Base-by-base conservation (phyloP, 768 basidiomycete species). In the Tulasnella sp. region DNA sequence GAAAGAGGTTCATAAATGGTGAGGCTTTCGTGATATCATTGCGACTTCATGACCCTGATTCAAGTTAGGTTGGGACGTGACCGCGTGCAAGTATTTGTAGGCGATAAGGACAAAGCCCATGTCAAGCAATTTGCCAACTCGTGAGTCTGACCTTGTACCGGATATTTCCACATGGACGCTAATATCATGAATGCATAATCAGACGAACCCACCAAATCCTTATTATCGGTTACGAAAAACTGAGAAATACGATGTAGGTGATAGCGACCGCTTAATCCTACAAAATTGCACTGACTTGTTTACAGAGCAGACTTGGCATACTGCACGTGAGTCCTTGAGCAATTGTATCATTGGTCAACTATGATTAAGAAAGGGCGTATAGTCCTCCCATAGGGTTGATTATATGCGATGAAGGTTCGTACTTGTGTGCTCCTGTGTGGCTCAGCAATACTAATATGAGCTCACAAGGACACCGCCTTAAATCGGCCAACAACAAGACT, bases 1-100 rank as follows among this genome's bases (percentile, higher is more conserved):
- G 62, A 80, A 78, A 35, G 95, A 99, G 64, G 90, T 99, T 61
- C 74, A 82, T 58, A 98, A 98, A 69, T 99, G 95, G 92, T 79
- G 68, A 27, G 81, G n/a, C n/a, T 72, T 69, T 69, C 47, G 61
- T 70, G 19, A 69, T 13, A 6, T 34, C 32, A 29, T 25, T 13
- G 28, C 35, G 50, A 45, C 27, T 45, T 32, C 4, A 41, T 34
- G 10, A n/a, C n/a, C n/a, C 35, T 37, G 22, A 52, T 22, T 43
- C 22, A 40, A 33, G 13, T 39, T 39, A 77, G 76, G 76, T 63
- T 77, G 27, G 74, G 77, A 16, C 67, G 70, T 42, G 74, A 77
- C 57, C 70, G 76, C 8, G 58, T 83, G 2, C 70, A 73, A 34
- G 69, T 83, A 9, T 71, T 81, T 53, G 69, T 72, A 0, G 81